Base-by-base conservation (phyloP, 208 protist species). In the Wallacemonas sp. region DNA sequence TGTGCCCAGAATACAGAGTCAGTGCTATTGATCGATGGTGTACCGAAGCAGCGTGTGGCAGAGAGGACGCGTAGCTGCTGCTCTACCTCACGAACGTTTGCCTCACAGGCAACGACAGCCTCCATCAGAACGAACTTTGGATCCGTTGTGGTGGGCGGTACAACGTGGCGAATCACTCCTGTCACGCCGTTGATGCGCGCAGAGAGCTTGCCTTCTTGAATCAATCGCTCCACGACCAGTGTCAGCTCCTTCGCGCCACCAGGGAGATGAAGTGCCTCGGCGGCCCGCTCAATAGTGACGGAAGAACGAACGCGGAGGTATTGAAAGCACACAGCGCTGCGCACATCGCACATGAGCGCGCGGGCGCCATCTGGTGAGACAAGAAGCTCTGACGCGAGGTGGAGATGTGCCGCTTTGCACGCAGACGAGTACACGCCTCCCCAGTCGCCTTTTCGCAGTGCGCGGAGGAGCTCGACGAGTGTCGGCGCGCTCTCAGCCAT, bases 261-360 rank as follows among this genome's bases (percentile, higher is more conserved):
- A 5, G 8, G 22, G 17, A 68, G 63, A 2, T 41, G 26, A 9
- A 67, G 48, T 9, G 13, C 22, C 17, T 3, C 19, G 3, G 48
- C 59, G 39, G 33, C 54, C 13, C 26, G 37, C 6, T 42, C 34
- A 6, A 71, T 10, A 46, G n/a, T 26, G n/a, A 64, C 48, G 4
- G 42, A 21, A 17, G 26, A 17, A 37, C 54, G 57, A n/a, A 41
- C 30, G 29, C 21, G 21, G 39, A 59, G 19, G 66, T 78, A 79
- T 38, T 83, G 68, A 39, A 57, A 83, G 61, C 78, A 81, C 0
- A 85, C 9, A 5, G 70, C 70, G n/a, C 62, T 36, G 22, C 34
- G 34, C 39, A 80, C 74, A 1, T 50, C 24, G 19, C 26, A 15
- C 58, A 76, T 61, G 42, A 91, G 41, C 22, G 67, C 33, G 9